Evolutionary conservation across 2,329 filamentous ascomycete genomes (phyloP), one percentile per base, ranked within the genome.

Genomic region (Leptodontidium sp.): DNA sequence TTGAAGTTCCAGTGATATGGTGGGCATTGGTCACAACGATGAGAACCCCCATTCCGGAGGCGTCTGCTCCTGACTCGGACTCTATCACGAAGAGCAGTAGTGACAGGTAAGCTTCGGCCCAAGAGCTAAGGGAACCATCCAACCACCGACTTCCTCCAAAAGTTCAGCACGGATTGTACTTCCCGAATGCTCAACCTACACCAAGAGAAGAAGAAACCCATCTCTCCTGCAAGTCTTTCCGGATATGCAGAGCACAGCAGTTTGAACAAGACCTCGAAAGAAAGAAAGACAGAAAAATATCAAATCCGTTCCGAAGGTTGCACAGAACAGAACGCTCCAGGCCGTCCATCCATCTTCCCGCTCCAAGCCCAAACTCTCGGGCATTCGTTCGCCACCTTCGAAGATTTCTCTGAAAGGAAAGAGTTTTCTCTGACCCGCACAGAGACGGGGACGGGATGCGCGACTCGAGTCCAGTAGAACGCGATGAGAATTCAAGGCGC

Each of bases 241-340:
- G 29, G 12, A 40, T 40, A 29, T 14, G 11, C 24, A 53, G 24
- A 32, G 50, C 26, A 55, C 52, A n/a, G 17, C 43, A 15, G 4
- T 55, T 17, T 26, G n/a, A 59, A 59, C 57, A 59, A 26, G 35
- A 59, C n/a, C 14, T 45, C 6, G 57, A n/a, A 43, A 26, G 15
- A 40, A 15, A 17, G 29, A 21, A 3, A 50, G 29, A 21, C 1
- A 50, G 11, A 6, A n/a, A 6, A 8, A 24, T 2, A 4, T 9
- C 8, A 12, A 32, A 9, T 14, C 21, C 12, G 8, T 59, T 15
- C 57, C 57, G 57, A 59, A 43, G 4, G 38, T 59, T 26, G n/a
- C 57, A 59, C 21, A 29, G 12, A 59, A 40, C n/a, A 45, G 21
- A 59, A 26, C 21, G 55, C 11, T 53, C 24, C 50, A 50, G n/a